Conservation (phyloP, 176 grass and related monocot species). For the Coix lacrymajobi region DNA sequence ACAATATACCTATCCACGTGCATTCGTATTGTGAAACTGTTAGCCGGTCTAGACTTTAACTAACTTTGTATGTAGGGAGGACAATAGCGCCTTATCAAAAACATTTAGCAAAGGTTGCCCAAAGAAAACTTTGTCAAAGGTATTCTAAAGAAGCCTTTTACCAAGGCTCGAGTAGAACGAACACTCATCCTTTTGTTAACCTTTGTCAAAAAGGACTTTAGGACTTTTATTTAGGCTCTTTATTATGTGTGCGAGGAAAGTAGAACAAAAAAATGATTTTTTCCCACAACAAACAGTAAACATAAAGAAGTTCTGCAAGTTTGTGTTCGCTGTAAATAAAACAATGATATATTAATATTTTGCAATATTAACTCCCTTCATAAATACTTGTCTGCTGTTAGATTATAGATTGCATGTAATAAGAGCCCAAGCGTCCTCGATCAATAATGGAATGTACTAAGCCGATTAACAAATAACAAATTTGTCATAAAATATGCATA, state of each 20-base stretch:
- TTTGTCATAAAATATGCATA: neutral
- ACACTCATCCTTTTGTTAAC: constrained; percentile 14
- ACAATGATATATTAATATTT: no score
- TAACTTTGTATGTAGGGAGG: neutral
- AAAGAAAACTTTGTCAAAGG: constrained; percentile 19
- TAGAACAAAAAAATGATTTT: neutral
- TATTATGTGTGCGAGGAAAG: neutral
- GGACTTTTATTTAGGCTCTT: constrained; percentile 11
- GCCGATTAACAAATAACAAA: neutral
- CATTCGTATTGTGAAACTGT: neutral
- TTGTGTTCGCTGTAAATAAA: neutral
- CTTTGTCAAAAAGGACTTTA: constrained; percentile 22
- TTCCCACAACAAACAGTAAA: neutral
- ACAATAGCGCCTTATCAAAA: neutral
- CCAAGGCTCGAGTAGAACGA: constrained; percentile 12
- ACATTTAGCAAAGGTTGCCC: neutral
- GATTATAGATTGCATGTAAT: neutral
- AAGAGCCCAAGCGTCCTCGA: neutral
- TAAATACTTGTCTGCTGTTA: neutral
- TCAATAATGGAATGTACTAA: neutral
- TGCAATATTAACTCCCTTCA: neutral
- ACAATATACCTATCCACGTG: constrained; percentile 26
- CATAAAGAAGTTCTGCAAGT: neutral
- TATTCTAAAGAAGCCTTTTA: constrained; percentile 10
- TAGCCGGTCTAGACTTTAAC: neutral